phyloP scores from a whole-genome alignment of 345 rosid species.

The Eucalyptus caleyi region DNA sequence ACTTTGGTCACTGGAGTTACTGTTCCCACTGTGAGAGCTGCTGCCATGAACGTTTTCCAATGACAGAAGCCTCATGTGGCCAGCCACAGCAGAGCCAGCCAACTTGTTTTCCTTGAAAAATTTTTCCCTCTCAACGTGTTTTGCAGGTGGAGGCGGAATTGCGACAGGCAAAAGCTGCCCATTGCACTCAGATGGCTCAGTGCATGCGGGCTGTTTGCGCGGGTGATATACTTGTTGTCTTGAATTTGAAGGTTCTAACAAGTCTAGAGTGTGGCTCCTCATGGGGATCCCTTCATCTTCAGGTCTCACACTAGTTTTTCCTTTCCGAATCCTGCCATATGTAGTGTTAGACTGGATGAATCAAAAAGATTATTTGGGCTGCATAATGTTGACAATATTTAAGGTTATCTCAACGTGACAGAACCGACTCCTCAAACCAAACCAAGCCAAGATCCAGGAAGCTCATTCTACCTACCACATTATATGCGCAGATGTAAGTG shows the following conservation, averaged over 20 bases:
- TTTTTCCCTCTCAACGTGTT: constrained; percentile 78
- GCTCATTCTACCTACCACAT: too few relatives aligned
- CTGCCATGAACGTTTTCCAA: constrained; percentile 75
- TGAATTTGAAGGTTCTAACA: constrained; percentile 35
- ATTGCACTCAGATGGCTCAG: constrained; percentile 25
- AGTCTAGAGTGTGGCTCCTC: constrained; percentile 20
- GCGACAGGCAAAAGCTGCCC: constrained; percentile 31
- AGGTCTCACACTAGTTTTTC: constrained; percentile 77
- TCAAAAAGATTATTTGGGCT: not conserved
- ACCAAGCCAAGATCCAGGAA: not conserved
- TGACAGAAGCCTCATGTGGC: constrained; percentile 68
- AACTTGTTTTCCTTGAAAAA: constrained; percentile 81
- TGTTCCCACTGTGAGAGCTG: constrained; percentile 74
- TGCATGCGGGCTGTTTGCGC: constrained; percentile 48
- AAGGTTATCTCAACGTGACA: not conserved
- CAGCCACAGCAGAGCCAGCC: constrained; percentile 40
- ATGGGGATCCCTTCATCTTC: constrained; percentile 50
- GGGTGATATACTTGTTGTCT: constrained; percentile 67
- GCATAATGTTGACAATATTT: not conserved
- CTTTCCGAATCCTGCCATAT: constrained; percentile 60
- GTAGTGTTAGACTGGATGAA: not conserved
- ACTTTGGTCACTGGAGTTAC: constrained; percentile 55
- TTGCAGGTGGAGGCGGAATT: constrained; percentile 96
- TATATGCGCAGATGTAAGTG: not conserved
- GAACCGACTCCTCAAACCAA: not conserved